These are phyloP conservation scores for Nicotiana obtusifolia DNA, from an alignment of 257 asterid species.

Conservation along the genomic window DNA sequence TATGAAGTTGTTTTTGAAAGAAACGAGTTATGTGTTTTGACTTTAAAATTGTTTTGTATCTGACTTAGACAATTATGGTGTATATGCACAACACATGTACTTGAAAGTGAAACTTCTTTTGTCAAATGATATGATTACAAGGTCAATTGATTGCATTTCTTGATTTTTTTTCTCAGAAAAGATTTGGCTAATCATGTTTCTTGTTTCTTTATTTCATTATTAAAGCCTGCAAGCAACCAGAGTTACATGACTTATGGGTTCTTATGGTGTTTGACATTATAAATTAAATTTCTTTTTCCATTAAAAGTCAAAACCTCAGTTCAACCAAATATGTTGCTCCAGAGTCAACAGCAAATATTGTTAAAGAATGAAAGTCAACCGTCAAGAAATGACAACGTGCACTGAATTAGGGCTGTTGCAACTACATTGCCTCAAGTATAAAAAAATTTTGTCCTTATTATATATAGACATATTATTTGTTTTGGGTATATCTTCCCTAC, in stretches of 20 bases:
- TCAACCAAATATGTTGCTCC: neutral
- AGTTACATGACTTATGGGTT: neutral
- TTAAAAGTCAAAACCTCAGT: neutral
- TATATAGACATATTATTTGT: too few species aligned
- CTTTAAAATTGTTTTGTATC: neutral
- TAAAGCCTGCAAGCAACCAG: neutral
- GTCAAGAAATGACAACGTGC: constrained; percentile 5
- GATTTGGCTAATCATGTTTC: neutral
- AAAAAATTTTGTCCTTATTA: neutral
- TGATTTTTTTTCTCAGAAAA: neutral
- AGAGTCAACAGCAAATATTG: neutral
- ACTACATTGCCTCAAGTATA: neutral
- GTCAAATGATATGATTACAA: neutral
- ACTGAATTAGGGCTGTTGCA: neutral
- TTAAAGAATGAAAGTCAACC: constrained; percentile 11
- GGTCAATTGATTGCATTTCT: neutral
- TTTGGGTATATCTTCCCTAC: neutral
- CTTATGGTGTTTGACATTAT: neutral
- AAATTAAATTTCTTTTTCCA: neutral
- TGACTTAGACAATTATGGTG: neutral
- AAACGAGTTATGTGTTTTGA: neutral
- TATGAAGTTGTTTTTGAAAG: neutral
- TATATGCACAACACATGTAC: neutral
- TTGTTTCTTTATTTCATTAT: neutral
- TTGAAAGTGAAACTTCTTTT: neutral